Evolutionary conservation across 2,329 filamentous ascomycete genomes (phyloP), one percentile per base, ranked within the genome.

Genomic region (Scedosporium boydii): DNA sequence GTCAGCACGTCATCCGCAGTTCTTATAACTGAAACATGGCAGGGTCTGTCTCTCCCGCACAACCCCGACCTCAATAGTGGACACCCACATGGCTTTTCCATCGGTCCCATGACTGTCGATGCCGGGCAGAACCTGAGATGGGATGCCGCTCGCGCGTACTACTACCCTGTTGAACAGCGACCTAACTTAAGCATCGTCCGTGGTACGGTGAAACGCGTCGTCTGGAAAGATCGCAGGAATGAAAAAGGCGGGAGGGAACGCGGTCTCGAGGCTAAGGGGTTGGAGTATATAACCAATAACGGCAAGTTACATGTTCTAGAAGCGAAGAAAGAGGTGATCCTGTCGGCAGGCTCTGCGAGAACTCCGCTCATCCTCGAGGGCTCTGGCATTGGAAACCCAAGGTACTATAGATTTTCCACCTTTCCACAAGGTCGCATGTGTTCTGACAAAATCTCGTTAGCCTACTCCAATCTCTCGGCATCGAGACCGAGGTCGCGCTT

Each of bases 31-130:
- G 64, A 72, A 10, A 67, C 72, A 0, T 82, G 75, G 71, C 73
- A 77, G n/a, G 63, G 44, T 10, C 60, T 77, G 2, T 73, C 72
- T 1, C 70, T 74, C n/a, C 60, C 63, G 4, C 64, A 69, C 14
- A 78, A 74, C 48, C 78, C 78, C 0, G 76, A 79, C 0, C 69
- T 83, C 48, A 76, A 78, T 48, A 73, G 75, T 14, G 82, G 82
- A 1, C 75, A 79, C 58, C 77, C 77, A 14, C 68, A 81, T 3
- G 82, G 82, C 4, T 78, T 78, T 4, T 79, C 77, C 70, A 77
- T 75, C 38, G 78, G 80, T 62, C 74, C 82, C 7, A 79, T 75
- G 64, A 81, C 77, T 62, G 76, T 84, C 38, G 73, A 79, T 56
- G 73, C 76, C 10, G 26, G 2, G 16, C 63, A 64, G 0, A 74